Percentiles rank a stretch among this genome's conserved stretches.
phyloP scores from a whole-genome alignment of 331 rosid genomes.

The Arachis monticola region DNA sequence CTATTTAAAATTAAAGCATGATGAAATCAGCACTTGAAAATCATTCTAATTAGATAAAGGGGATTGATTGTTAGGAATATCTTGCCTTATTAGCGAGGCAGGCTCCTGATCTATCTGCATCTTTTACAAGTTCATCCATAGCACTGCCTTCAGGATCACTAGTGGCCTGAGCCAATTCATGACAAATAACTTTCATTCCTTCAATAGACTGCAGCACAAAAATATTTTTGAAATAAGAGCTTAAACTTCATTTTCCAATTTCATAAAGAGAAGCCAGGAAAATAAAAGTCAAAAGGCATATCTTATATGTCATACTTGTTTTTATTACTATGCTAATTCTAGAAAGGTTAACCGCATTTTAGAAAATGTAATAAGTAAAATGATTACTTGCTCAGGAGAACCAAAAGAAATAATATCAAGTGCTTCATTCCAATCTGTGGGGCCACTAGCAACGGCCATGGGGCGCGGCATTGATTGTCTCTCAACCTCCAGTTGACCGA shows the following conservation, averaged over 20 bases:
- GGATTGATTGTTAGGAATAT: not conserved
- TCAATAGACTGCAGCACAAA: slow-evolving; percentile 80
- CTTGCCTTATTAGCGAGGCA: slow-evolving; percentile 91
- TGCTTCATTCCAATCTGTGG: slow-evolving; percentile 98
- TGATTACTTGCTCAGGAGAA: slow-evolving; percentile 90
- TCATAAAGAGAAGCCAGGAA: not conserved
- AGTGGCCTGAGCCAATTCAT: slow-evolving; percentile 92
- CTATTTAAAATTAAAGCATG: slow-evolving; percentile 43
- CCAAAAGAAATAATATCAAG: slow-evolving; percentile 89
- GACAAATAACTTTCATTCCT: slow-evolving; percentile 99
- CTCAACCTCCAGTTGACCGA: slow-evolving; percentile 67
- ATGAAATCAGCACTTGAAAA: slow-evolving; percentile 3
- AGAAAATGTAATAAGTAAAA: not conserved
- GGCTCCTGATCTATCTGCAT: slow-evolving; percentile 90
- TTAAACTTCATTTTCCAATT: slow-evolving; percentile 15
- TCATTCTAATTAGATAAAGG: not conserved
- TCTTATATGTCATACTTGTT: not conserved
- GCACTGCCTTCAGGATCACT: slow-evolving; percentile 89
- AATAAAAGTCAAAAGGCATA: not conserved
- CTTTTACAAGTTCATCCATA: slow-evolving; percentile 87
- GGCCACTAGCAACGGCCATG: slow-evolving; percentile 65
- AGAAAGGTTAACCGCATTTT: not conserved
- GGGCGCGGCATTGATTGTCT: slow-evolving; percentile 66
- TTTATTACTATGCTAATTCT: not conserved
- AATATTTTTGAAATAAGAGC: slow-evolving; percentile 33